These are phyloP conservation scores for Cyclostephanos invisitatus DNA, from an alignment of 108 stramenopile genomes.

Conservation along the genomic window DNA sequence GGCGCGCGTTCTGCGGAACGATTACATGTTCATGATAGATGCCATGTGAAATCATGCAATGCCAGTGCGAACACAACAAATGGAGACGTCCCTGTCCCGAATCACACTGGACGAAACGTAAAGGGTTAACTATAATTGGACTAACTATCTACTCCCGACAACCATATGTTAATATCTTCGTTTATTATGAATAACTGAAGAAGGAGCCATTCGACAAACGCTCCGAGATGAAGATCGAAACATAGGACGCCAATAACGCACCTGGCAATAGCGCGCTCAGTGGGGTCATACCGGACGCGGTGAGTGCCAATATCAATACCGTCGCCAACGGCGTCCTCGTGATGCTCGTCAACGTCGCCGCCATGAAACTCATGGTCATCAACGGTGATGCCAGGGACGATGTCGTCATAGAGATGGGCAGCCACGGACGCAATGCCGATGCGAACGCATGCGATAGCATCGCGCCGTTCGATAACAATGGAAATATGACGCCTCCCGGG, in stretches of 20 bases:
- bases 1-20: slow-evolving; percentile 51
- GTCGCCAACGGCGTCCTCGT: slow-evolving; percentile 68
- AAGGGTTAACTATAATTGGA: no score
- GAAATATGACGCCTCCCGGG: slow-evolving; percentile 53
- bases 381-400: slow-evolving; percentile 37
- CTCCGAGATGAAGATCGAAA: slow-evolving; percentile 54
- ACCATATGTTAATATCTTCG: not conserved
- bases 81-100: no score
- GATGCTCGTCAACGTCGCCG: slow-evolving; percentile 60
- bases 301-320: slow-evolving; percentile 58
- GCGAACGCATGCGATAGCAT: slow-evolving; percentile 29
- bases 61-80: no score
- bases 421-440: slow-evolving; percentile 11
- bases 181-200: slow-evolving; percentile 48
- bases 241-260: slow-evolving; percentile 54
- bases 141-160: no score
- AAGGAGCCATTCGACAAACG: slow-evolving; percentile 55
- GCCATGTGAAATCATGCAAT: slow-evolving; percentile 31
- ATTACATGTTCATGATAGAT: slow-evolving; percentile 59
- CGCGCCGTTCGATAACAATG: slow-evolving; percentile 44
- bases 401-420: slow-evolving; percentile 6
- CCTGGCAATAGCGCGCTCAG: slow-evolving; percentile 60
- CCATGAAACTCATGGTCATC: slow-evolving; percentile 63
- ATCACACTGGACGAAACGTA: no score
- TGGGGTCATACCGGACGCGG: slow-evolving; percentile 55